Base-by-base conservation (phyloP, 108 stramenopile genomes). In the Skeletonema tropicum region DNA sequence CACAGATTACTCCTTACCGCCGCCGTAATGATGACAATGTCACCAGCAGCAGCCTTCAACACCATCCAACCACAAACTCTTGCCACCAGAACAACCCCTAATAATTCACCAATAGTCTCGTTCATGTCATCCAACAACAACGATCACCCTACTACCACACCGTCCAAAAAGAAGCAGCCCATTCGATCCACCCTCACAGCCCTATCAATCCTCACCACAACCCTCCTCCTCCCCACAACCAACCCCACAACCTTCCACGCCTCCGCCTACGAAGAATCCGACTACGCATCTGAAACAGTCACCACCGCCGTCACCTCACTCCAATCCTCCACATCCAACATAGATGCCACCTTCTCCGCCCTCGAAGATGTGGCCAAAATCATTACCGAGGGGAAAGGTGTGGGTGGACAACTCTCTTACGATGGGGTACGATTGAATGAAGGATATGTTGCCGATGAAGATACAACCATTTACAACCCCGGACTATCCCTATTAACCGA, bases 381-480 rank as follows among this genome's bases (percentile, higher is more conserved):
- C 77, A 92, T 94, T 68, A 87, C 91, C 2, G 90, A 94, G 86
- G 93, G 93, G 39, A 90, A 85, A 59, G 93, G 93, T 12, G 88
- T 94, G 9, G 93, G 93, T 65, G 93, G 93, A 12, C 80, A 65
- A 42, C 79, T 94, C 69, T 89, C 87, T 61, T 94, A 90, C 74
- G 71, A 87, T 88, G 93, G 93, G 10, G 67, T 94, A 30, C 67
- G 76, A 67, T 85, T 94, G 42, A 84, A 89, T 49, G 85, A 88
- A 38, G 93, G 91, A 10, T 89, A 62, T 49, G 74, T 94, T 10
- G 86, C 93, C 55, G 93, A 94, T 63, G 93, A 94, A 72, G 93
- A 94, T 71, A 92, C 90, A 3, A 82, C 88, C 61, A 90, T 94
- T 57, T 94, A 94, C 88, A 94, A 94, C 81, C 93, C 93, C 5